These are phyloP conservation scores for Amanita pallidorosea DNA, from an alignment of 768 basidiomycete species.

Conservation along the genomic window DNA sequence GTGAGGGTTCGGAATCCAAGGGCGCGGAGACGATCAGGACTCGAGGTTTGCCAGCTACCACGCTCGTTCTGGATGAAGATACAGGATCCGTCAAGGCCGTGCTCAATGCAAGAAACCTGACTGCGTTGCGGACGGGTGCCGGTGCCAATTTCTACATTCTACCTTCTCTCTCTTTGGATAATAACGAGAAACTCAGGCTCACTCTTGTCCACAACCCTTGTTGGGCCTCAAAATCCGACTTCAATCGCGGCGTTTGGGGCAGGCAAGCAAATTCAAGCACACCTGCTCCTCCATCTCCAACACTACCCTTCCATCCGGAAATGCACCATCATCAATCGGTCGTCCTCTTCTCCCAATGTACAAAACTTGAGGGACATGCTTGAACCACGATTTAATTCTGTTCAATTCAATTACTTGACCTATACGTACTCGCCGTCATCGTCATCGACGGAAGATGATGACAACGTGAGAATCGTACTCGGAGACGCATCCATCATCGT, in stretches of 20 bases:
- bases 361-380: constrained; percentile 19
- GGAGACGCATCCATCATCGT: constrained; percentile 47
- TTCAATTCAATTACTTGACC: constrained; percentile 15
- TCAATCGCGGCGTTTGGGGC: constrained; percentile 59
- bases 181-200: constrained; percentile 39
- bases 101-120: constrained; percentile 68
- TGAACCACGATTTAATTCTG: constrained; percentile 13
- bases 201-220: constrained; percentile 48
- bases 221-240: constrained; percentile 29
- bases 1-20: constrained; percentile 18
- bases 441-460: constrained; percentile 1
- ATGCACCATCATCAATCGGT: constrained; percentile 57
- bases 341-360: constrained; percentile 34
- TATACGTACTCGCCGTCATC: neutral
- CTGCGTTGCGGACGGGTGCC: constrained; percentile 75
- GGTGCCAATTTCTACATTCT: constrained; percentile 29
- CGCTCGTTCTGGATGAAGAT: constrained; percentile 61
- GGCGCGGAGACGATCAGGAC: neutral
- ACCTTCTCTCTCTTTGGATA: neutral
- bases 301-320: constrained; percentile 40
- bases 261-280: constrained; percentile 59
- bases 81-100: constrained; percentile 65
- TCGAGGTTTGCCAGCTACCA: constrained; percentile 66
- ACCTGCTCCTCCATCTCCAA: constrained; percentile 50
- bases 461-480: constrained; percentile 21